Percentiles rank a stretch among this genome's conserved stretches.
These are phyloP conservation scores for Podospora pseudoanserina DNA, from an alignment of 495 filamentous ascomycete genomes.

Conservation along the genomic window DNA sequence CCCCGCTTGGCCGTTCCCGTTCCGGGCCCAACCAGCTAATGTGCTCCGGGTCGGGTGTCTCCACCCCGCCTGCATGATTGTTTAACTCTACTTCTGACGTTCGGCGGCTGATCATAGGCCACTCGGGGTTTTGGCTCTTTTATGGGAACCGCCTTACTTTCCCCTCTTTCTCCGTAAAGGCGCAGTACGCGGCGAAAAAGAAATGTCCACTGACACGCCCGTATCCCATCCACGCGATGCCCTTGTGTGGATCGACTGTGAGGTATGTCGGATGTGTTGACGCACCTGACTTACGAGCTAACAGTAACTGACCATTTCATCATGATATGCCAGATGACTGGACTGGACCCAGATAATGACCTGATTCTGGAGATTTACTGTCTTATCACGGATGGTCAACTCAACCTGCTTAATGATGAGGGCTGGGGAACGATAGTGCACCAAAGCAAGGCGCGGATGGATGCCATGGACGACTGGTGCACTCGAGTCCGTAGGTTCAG, in stretches of 20 bases:
- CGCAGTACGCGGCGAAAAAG: too few relatives aligned
- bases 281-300: neutral
- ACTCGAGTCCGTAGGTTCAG: conserved; percentile 33
- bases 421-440: conserved; percentile 82
- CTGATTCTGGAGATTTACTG: conserved; percentile 91
- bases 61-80: too few relatives aligned
- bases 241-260: conserved; percentile 87
- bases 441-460: conserved; percentile 65
- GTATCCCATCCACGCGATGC: conserved; percentile 36
- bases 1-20: neutral
- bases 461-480: conserved; percentile 69
- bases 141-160: neutral
- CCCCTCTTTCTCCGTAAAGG: too few relatives aligned
- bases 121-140: neutral
- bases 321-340: conserved; percentile 74
- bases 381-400: conserved; percentile 77
- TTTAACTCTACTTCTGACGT: neutral
- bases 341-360: conserved; percentile 72
- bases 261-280: conserved; percentile 48
- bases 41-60: neutral
- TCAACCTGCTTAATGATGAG: conserved; percentile 68
- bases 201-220: neutral
- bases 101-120: neutral
- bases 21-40: neutral
- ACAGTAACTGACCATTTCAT: neutral